Percentiles rank a stretch among this genome's conserved stretches.
phyloP scores from a whole-genome alignment of 2,329 filamentous ascomycete species.

The Rugonectria rugulosa region DNA sequence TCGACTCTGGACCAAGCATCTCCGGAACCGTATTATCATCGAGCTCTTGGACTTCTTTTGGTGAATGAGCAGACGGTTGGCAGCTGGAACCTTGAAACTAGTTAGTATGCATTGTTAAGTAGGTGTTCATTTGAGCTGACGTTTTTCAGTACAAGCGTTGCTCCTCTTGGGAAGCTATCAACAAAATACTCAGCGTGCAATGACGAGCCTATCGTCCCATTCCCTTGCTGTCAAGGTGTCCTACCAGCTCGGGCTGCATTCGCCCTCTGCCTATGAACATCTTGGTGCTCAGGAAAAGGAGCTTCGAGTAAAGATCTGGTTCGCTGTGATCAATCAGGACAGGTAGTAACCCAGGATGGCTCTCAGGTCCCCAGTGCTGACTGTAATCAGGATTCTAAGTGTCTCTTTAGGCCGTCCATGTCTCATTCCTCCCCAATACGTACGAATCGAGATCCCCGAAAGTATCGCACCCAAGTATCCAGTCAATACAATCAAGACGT shows the following conservation, averaged over 20 bases:
- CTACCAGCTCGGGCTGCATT: conserved; percentile 46
- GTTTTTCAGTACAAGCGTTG: conserved; percentile 40
- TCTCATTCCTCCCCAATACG: conserved; percentile 16
- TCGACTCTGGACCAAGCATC: conserved; percentile 25
- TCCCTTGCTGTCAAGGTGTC: conserved; percentile 42
- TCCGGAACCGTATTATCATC: conserved; percentile 39
- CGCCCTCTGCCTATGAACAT: conserved; percentile 37
- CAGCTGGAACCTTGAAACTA: conserved; percentile 29
- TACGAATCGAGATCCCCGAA: conserved; percentile 8
- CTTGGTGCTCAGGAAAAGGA: conserved; percentile 34
- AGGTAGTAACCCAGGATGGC: conserved; percentile 20
- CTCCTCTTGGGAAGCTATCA: conserved; percentile 43
- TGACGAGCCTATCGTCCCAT: conserved; percentile 43
- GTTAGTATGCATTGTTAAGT: conserved; percentile 9
- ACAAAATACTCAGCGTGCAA: conserved; percentile 45
- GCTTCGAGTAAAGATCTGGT: conserved; percentile 41
- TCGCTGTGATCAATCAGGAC: conserved; percentile 42
- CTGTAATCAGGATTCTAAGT: neutral
- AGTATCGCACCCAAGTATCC: conserved; percentile 12
- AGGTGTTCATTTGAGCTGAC: neutral
- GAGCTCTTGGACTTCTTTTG: conserved; percentile 35
- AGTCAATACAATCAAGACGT: neutral
- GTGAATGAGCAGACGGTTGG: conserved; percentile 33
- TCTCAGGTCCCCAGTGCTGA: neutral
- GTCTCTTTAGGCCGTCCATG: conserved; percentile 12